Evolutionary conservation across 2,329 filamentous ascomycete genomes (phyloP), one percentile per base, ranked within the genome.

Genomic region (Paraphaeosphaeria sporulosa): DNA sequence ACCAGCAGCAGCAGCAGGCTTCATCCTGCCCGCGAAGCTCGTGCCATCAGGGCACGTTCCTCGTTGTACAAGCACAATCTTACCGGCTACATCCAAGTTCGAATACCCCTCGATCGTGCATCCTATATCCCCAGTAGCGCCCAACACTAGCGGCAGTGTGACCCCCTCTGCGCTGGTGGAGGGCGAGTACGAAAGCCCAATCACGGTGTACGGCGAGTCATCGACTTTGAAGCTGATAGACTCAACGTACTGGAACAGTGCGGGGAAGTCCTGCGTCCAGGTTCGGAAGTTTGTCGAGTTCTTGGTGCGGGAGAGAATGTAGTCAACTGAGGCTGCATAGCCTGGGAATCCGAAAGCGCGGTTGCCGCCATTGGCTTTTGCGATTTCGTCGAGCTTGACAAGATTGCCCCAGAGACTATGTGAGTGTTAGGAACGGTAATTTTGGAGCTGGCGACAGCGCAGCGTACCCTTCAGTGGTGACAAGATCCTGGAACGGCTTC

Each of bases 331-430:
- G 1, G 85, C 86, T 53, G 82, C 81, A 78, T 83, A 89, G 15
- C 87, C 87, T 1, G 85, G 84, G 10, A 84, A 76, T 15, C 87
- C 86, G 59, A 87, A 88, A 5, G 86, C 86, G 53, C 86, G 81
- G 72, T 87, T 88, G 17, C 86, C 86, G 42, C 84, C 85, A 66
- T 89, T 84, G 54, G 81, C 78, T 32, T 75, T 75, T 13, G 81
- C 86, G 56, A 88, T 88, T 46, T 80, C 75, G 69, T 88, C 79
- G 6, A 89, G 78, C 59, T 82, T 80, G 67, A 80, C 78, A n/a
- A 89, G 81, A 48, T 85, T 85, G 57, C 80, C 78, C 71, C 84
- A 80, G 21, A 89, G 76, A 23, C 86, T 87, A 42, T 12, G 17
- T 4, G n/a, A 13, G 13, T 4, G 17, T 25, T 4, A 50, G 50